phyloP scores from a whole-genome alignment of 2,329 filamentous ascomycete species.

The Seiridium cupressi region DNA sequence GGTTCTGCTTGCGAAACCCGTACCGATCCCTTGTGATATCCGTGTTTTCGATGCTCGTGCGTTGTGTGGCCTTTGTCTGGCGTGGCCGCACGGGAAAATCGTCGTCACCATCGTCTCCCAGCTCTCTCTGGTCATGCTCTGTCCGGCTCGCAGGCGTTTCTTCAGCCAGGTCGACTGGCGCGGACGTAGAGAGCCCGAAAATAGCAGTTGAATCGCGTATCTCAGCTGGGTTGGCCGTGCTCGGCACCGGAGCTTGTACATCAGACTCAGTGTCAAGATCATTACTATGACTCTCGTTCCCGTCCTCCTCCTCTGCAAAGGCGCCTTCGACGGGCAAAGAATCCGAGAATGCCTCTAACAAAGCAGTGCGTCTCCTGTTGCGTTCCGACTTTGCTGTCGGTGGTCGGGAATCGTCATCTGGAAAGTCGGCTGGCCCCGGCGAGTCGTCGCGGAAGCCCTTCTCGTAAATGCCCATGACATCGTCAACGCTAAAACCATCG shows the following conservation, averaged over 20 bases:
- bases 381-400: constrained; percentile 37
- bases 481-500: constrained; percentile 61
- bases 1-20: constrained; percentile 85
- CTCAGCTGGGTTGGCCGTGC: not conserved
- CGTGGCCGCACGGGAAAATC: constrained; percentile 40
- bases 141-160: no score
- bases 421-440: constrained; percentile 21
- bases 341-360: constrained; percentile 40
- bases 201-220: constrained; percentile 38
- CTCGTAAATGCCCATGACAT: constrained; percentile 71
- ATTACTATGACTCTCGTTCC: not conserved
- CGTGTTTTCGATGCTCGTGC: constrained; percentile 42
- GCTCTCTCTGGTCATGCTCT: no score
- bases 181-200: constrained; percentile 31
- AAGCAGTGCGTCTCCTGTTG: constrained; percentile 32
- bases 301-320: not conserved
- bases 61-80: constrained; percentile 23
- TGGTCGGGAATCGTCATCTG: constrained; percentile 33
- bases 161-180: constrained; percentile 22
- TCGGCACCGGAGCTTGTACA: not conserved
- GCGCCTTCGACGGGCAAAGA: constrained; percentile 26
- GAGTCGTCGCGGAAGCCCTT: constrained; percentile 57
- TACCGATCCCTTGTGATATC: constrained; percentile 71
- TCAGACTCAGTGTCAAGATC: not conserved
- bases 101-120: constrained; percentile 26